Conservation (phyloP, 2,329 filamentous ascomycete species). For the Trichoderma koningii region DNA sequence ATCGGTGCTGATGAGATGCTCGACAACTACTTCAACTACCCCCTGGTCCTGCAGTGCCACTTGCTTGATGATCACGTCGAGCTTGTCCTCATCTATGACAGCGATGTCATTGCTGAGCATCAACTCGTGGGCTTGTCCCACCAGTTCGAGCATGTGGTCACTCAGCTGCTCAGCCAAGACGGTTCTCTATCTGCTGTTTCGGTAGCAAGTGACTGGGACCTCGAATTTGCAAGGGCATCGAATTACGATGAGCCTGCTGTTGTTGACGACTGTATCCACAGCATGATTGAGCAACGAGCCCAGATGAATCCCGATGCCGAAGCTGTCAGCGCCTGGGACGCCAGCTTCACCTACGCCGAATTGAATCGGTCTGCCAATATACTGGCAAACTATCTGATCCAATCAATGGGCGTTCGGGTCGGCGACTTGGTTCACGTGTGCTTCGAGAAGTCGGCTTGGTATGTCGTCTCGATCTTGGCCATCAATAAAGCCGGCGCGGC, state of each 20-base stretch:
- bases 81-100: constrained; percentile 24
- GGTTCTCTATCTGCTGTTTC: constrained; percentile 11
- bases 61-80: constrained; percentile 9
- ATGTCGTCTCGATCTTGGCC: constrained; percentile 16
- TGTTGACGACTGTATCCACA: constrained; percentile 21
- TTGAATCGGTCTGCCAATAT: constrained; percentile 5
- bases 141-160: constrained; percentile 21
- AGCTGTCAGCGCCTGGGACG: constrained; percentile 21
- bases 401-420: not conserved
- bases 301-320: not conserved
- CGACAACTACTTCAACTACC: constrained; percentile 26
- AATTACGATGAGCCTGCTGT: constrained; percentile 9
- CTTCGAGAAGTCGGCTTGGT: constrained; percentile 25
- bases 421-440: constrained; percentile 20
- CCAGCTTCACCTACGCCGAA: constrained; percentile 14
- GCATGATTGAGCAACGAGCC: constrained; percentile 8
- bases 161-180: constrained; percentile 8
- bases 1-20: constrained; percentile 12
- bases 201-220: constrained; percentile 22
- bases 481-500: constrained; percentile 26
- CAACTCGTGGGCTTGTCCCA: constrained; percentile 15
- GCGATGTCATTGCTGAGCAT: constrained; percentile 14
- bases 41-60: constrained; percentile 20
- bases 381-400: constrained; percentile 5
- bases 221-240: constrained; percentile 2